Percentiles rank a stretch among this genome's conserved stretches.
Conservation (phyloP, 441 rosid genomes). For the Populus tomentosa region DNA sequence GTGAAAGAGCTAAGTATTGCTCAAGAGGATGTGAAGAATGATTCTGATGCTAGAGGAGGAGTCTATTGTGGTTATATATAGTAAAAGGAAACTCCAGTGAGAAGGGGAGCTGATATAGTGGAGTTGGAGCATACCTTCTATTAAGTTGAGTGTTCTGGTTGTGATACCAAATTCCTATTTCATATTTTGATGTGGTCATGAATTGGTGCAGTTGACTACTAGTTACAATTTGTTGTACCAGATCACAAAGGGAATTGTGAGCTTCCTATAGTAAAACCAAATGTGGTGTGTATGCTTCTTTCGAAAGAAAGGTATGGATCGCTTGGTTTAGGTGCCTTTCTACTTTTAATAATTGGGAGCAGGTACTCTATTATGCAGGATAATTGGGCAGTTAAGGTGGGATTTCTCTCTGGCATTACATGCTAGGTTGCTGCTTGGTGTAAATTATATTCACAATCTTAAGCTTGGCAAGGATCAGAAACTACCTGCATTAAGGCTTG, state of each 20-base stretch:
- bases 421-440: not conserved
- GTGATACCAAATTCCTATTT: constrained; percentile 12
- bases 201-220: constrained; percentile 6
- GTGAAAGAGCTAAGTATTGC: not conserved
- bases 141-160: constrained; percentile 22
- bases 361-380: not conserved
- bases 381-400: too few species aligned
- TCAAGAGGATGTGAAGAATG: not conserved
- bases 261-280: not conserved
- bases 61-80: constrained; percentile 8
- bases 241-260: not conserved
- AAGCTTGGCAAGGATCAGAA: not conserved
- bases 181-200: not conserved
- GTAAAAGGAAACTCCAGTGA: not conserved
- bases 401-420: not conserved
- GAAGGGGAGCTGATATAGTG: constrained; percentile 29
- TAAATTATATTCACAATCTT: not conserved
- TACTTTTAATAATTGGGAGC: not conserved
- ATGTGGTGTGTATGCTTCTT: not conserved
- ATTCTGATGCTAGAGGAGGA: not conserved
- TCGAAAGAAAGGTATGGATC: too few species aligned
- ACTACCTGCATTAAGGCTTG: not conserved
- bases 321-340: too few species aligned
- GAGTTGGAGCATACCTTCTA: constrained; percentile 14
- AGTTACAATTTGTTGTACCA: not conserved